These are phyloP conservation scores for Naganishia sp. DNA, from an alignment of 1,284 basidiomycete genomes.

Conservation along the genomic window DNA sequence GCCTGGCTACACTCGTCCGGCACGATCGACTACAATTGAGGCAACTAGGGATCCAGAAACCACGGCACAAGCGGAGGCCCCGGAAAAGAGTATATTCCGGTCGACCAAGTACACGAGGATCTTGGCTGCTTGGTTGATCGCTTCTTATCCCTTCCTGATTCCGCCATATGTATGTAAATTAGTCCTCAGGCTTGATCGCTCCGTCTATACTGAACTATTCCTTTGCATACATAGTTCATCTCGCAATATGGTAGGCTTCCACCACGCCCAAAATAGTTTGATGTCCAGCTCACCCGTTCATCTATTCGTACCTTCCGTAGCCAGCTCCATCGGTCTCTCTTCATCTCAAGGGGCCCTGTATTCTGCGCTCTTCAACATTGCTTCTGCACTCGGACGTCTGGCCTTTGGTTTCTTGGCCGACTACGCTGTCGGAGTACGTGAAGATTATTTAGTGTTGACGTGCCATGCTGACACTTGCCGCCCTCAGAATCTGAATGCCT, in stretches of 20 bases:
- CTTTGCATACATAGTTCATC: conserved; percentile 28
- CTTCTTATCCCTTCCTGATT: conserved; percentile 49
- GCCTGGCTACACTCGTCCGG: conserved; percentile 19
- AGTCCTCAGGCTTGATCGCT: background rate
- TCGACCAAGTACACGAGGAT: conserved; percentile 46
- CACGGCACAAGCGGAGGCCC: background rate
- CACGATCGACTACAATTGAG: background rate
- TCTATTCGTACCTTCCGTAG: conserved; percentile 17
- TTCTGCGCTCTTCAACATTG: conserved; percentile 40
- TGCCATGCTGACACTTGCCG: background rate
- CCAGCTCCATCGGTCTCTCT: conserved; percentile 42
- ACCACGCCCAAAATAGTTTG: background rate
- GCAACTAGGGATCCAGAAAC: conserved; percentile 6
- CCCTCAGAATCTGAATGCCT: conserved; percentile 34
- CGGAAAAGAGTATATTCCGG: conserved; percentile 39
- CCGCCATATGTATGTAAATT: conserved; percentile 40
- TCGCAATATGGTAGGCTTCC: conserved; percentile 31
- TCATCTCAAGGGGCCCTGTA: conserved; percentile 41
- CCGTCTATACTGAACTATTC: background rate
- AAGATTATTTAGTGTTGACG: background rate
- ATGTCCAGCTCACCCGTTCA: background rate
- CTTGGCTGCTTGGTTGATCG: conserved; percentile 43
- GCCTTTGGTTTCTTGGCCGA: conserved; percentile 40
- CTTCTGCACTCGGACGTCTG: conserved; percentile 40
- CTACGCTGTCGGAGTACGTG: conserved; percentile 31